These are phyloP conservation scores for Neoboletus brunneissimus DNA, from an alignment of 768 basidiomycete genomes.

Conservation along the genomic window DNA sequence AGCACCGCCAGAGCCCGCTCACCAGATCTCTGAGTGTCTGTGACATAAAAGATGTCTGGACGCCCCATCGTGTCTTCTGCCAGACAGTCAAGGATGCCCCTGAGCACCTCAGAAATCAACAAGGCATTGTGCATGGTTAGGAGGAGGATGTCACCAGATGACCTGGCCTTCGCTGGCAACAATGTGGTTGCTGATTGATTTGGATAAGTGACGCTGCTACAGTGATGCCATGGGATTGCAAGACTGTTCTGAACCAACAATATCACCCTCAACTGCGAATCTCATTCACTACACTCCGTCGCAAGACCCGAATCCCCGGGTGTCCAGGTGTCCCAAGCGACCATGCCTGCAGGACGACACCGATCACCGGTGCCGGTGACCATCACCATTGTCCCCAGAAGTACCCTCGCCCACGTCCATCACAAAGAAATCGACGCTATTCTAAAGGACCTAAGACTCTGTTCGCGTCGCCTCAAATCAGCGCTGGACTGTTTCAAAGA, in stretches of 20 bases:
- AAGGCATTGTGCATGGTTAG: background rate
- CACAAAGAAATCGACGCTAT: constrained; percentile 49
- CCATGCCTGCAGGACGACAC: constrained; percentile 7
- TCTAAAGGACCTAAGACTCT: constrained; percentile 58
- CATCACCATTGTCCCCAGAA: constrained; percentile 19
- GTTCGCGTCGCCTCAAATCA: constrained; percentile 51
- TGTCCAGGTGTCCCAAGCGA: no score
- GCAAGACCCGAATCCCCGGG: background rate
- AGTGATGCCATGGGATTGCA: no score
- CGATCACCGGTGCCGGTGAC: background rate
- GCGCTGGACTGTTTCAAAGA: constrained; percentile 30
- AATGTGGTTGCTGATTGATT: background rate
- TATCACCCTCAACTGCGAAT: background rate
- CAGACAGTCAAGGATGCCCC: background rate
- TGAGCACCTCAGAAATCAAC: constrained; percentile 2
- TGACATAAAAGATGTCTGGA: background rate
- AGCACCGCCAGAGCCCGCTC: constrained; percentile 5
- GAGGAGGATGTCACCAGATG: background rate
- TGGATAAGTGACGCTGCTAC: no score
- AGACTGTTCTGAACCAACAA: background rate
- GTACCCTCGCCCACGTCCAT: constrained; percentile 15
- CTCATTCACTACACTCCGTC: background rate
- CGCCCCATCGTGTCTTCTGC: background rate
- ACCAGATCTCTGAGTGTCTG: background rate
- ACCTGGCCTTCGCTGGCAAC: background rate